Percentiles rank a stretch among this genome's conserved stretches.
phyloP scores from a whole-genome alignment of 1,284 basidiomycete species.

The Naganishia sp. region DNA sequence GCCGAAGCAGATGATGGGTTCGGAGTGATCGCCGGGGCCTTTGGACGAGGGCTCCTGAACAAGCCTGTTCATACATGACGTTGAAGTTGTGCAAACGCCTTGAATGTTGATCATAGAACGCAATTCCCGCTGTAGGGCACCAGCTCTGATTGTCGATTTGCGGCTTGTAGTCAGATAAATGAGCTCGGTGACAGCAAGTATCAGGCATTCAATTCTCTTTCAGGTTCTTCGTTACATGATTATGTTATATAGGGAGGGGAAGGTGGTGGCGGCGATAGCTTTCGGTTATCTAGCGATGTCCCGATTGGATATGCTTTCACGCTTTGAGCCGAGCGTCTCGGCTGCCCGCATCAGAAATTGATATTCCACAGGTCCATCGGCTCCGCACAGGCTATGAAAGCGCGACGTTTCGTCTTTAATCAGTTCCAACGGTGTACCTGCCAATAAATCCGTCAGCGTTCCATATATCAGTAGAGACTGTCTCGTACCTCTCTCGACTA shows the following conservation, averaged over 20 bases:
- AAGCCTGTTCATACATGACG: conserved; percentile 7
- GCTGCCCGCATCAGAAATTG: conserved; percentile 36
- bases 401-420: conserved; percentile 39
- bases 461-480: neutral
- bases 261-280: too few species aligned
- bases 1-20: conserved; percentile 82
- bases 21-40: conserved; percentile 74
- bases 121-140: too few species aligned
- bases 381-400: conserved; percentile 48
- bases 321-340: neutral
- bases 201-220: too few species aligned
- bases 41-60: conserved; percentile 55
- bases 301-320: neutral
- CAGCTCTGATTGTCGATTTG: too few species aligned
- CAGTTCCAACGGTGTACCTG: conserved; percentile 42
- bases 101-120: too few species aligned
- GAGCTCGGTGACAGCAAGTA: too few species aligned
- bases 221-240: too few species aligned
- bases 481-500: conserved; percentile 48
- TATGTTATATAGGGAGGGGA: too few species aligned
- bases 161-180: too few species aligned
- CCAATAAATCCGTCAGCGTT: neutral
- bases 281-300: neutral
- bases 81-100: too few species aligned
- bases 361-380: conserved; percentile 50